These are phyloP conservation scores for Hypoxylon intermedium DNA, from an alignment of 495 filamentous ascomycete genomes.

Conservation along the genomic window DNA sequence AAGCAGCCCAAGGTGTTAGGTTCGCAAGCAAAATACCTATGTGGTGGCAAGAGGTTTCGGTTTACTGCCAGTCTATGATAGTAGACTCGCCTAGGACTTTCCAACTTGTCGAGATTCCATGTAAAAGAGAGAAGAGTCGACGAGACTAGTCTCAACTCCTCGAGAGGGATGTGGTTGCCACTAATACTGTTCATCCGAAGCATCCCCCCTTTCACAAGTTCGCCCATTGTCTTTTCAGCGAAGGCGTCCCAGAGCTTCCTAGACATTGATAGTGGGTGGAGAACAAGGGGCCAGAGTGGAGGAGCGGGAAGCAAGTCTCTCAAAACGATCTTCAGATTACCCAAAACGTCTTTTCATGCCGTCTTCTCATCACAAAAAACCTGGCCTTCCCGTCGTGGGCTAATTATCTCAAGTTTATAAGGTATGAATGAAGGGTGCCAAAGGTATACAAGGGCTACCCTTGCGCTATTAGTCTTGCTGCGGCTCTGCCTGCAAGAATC, in stretches of 20 bases:
- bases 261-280: conserved; percentile 36
- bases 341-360: conserved; percentile 32
- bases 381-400: conserved; percentile 1
- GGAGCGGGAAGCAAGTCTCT: conserved; percentile 43
- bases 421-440: conserved; percentile 11
- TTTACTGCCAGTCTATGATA: background rate
- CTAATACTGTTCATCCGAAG: conserved; percentile 30
- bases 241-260: conserved; percentile 12
- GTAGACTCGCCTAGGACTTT: background rate
- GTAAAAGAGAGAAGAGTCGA: background rate
- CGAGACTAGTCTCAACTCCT: background rate
- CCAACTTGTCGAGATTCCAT: background rate
- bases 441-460: conserved; percentile 25
- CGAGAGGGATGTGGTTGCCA: conserved; percentile 18
- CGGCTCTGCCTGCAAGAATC: conserved; percentile 22
- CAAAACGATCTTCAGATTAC: conserved; percentile 29
- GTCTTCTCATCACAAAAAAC: conserved; percentile 11
- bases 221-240: conserved; percentile 19
- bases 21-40: conserved; percentile 1
- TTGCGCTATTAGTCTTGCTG: conserved; percentile 14
- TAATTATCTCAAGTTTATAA: background rate
- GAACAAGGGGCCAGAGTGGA: conserved; percentile 42
- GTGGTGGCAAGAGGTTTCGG: background rate
- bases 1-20: conserved; percentile 1
- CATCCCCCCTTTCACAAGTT: conserved; percentile 18